phyloP scores from a whole-genome alignment of 495 filamentous ascomycete species.

The Lophium mytilinum region DNA sequence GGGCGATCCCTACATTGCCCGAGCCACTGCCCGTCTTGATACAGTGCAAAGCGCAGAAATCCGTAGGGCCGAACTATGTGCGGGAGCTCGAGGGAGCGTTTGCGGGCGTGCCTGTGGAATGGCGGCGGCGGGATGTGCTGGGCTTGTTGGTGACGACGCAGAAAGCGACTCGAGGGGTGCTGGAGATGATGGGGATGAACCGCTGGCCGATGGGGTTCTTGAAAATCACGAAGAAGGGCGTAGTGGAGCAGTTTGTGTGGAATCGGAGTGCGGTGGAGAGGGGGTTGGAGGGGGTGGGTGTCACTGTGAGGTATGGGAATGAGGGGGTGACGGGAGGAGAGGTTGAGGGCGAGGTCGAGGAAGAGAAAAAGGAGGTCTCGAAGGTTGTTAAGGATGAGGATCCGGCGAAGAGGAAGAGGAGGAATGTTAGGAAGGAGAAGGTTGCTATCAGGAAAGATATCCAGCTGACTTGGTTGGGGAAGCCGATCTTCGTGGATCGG shows the following conservation, averaged over 20 bases:
- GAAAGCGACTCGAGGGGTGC: constrained; percentile 50
- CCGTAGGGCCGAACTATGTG: constrained; percentile 44
- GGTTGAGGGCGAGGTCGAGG: neutral
- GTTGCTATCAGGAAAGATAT: constrained; percentile 15
- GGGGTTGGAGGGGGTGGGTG: constrained; percentile 56
- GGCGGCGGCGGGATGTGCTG: constrained; percentile 51
- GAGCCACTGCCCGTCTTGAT: constrained; percentile 55
- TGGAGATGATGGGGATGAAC: constrained; percentile 59
- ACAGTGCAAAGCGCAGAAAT: constrained; percentile 64
- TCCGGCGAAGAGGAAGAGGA: neutral
- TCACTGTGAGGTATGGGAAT: constrained; percentile 45
- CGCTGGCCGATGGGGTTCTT: constrained; percentile 56
- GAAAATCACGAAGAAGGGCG: constrained; percentile 42
- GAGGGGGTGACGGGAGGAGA: constrained; percentile 2
- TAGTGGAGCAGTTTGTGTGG: constrained; percentile 60
- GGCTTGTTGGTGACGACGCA: constrained; percentile 52
- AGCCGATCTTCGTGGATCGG: constrained; percentile 14
- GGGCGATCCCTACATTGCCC: constrained; percentile 51
- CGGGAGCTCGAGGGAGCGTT: constrained; percentile 84
- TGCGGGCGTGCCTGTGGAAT: constrained; percentile 58
- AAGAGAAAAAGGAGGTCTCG: constrained; percentile 1
- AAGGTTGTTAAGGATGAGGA: neutral
- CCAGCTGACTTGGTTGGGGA: constrained; percentile 24
- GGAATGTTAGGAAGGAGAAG: neutral
- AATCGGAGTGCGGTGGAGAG: constrained; percentile 53